Conservation (phyloP, 306 rosid species). For the Nissolia schottii region DNA sequence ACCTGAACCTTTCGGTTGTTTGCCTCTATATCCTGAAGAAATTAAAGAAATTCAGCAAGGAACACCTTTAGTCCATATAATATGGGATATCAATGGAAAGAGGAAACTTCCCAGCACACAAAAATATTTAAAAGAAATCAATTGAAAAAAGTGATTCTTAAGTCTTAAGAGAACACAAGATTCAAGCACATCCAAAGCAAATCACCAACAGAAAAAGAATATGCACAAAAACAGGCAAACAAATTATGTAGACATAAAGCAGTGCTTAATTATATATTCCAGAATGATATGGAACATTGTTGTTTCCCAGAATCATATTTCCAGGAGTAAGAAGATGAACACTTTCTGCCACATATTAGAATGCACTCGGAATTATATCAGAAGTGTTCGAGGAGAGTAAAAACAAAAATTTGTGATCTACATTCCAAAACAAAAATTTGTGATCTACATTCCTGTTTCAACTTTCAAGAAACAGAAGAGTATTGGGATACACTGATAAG, state of each 20-base stretch:
- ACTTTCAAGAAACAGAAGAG: slow-evolving; percentile 10
- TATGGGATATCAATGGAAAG: not conserved
- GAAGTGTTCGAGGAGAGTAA: not conserved
- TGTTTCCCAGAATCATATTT: not conserved
- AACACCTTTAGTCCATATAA: not conserved
- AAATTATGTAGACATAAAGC: slow-evolving; percentile 2
- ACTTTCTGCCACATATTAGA: not conserved
- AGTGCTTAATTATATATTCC: not conserved
- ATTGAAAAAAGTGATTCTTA: not conserved
- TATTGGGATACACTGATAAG: not conserved
- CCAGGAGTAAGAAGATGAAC: not conserved
- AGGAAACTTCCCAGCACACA: not conserved
- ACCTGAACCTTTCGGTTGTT: slow-evolving; percentile 66
- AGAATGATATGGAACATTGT: not conserved
- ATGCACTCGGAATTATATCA: not conserved
- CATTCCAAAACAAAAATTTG: no score
- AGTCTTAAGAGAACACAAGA: not conserved
- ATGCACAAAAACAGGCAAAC: not conserved
- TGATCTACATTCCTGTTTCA: not conserved
- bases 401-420: not conserved
- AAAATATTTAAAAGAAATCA: not conserved
- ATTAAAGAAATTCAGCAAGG: slow-evolving; percentile 17
- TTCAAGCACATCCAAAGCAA: not conserved
- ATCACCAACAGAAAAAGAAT: not conserved
- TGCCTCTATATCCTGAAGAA: slow-evolving; percentile 71